A percentile compares a stretch with the other conserved stretches of the same genome.
Evolutionary conservation across 352 stramenopile species (phyloP).

Genomic region (Phytophthora colocasiae): DNA sequence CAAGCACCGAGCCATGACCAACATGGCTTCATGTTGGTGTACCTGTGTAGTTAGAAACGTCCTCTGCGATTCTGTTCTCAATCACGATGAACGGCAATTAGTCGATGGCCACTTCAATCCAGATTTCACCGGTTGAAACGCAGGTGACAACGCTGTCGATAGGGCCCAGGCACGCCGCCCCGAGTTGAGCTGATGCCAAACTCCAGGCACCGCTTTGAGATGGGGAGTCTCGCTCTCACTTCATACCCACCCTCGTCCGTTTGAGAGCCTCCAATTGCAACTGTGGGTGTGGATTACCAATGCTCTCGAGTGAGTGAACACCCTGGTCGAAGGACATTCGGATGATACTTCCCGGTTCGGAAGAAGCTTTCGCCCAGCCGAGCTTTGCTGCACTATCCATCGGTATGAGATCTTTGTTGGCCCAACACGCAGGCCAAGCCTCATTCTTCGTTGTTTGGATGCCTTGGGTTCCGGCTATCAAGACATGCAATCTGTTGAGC

Average conservation of each 20-base stretch:
- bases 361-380: conserved; percentile 13
- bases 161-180: conserved; percentile 3
- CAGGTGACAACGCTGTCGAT: conserved; percentile 25
- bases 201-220: conserved; percentile 8
- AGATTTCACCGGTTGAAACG: neutral
- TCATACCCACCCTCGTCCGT: too few species aligned
- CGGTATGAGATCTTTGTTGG: neutral
- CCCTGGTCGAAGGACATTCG: conserved; percentile 14
- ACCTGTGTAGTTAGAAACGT: too few species aligned
- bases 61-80: too few species aligned
- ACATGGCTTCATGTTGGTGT: neutral
- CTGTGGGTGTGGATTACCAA: too few species aligned
- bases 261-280: too few species aligned
- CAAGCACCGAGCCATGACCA: conserved; percentile 1
- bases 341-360: conserved; percentile 22
- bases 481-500: conserved; percentile 8
- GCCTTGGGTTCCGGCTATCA: neutral
- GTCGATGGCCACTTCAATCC: conserved; percentile 10
- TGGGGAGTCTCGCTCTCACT: conserved; percentile 13
- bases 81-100: conserved; percentile 10
- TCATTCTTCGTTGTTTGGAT: conserved; percentile 5
- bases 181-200: conserved; percentile 11
- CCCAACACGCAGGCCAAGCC: conserved; percentile 2
- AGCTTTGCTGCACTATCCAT: conserved; percentile 17
- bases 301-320: conserved; percentile 1